Evolutionary conservation across 75 land plant genomes (phyloP).

Genomic region (Selaginella moellendorffii): DNA sequence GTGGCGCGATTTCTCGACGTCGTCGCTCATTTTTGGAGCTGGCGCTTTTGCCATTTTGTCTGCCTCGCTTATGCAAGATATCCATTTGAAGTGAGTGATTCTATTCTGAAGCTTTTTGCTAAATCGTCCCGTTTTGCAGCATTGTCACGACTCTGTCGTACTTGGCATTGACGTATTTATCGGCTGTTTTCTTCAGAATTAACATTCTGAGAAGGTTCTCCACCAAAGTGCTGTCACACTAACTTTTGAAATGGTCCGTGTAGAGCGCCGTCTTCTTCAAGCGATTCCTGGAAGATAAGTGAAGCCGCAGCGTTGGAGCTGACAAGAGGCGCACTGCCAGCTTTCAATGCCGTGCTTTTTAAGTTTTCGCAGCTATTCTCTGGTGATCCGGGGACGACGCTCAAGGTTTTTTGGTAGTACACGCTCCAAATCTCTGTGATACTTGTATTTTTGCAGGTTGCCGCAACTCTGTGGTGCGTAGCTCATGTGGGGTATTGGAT

Average conservation of each 20-base stretch:
- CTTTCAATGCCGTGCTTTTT: constrained; percentile 46
- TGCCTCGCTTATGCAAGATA: constrained; percentile 7
- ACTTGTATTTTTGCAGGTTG: constrained; percentile 1
- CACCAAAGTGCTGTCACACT: background rate
- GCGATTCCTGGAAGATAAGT: constrained; percentile 19
- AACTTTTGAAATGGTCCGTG: background rate
- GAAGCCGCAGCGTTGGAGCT: constrained; percentile 68
- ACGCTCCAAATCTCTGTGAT: background rate
- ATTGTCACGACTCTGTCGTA: background rate
- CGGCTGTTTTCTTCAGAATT: background rate
- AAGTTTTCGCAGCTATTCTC: constrained; percentile 54
- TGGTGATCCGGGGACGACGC: constrained; percentile 81
- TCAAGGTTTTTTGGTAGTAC: no score
- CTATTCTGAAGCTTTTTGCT: no score
- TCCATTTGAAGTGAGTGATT: background rate
- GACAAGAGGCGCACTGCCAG: constrained; percentile 42
- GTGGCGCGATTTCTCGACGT: background rate
- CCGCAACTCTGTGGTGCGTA: background rate
- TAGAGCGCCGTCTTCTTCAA: background rate
- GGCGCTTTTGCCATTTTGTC: constrained; percentile 1
- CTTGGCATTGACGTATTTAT: background rate
- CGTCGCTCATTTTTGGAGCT: constrained; percentile 3
- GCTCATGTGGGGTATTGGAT: background rate
- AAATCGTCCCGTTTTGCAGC: background rate
- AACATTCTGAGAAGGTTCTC: no score